Evolutionary conservation across 176 grass and related monocot genomes (phyloP).

Genomic region (Paspalum notatum): DNA sequence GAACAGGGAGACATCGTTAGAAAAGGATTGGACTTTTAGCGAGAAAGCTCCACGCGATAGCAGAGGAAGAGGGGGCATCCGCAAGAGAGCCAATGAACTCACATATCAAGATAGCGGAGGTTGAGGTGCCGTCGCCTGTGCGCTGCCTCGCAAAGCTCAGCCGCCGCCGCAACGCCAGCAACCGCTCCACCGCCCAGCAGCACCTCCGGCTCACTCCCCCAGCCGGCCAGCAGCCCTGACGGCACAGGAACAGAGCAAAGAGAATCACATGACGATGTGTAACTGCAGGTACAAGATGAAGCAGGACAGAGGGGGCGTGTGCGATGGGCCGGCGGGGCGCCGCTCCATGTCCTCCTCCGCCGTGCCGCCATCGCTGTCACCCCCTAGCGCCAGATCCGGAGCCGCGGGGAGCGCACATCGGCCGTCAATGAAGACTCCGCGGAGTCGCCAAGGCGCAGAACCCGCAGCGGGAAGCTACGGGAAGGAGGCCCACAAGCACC

Average conservation of each 20-base stretch:
- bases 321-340: slow-evolving; percentile 57
- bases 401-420: too few relatives aligned
- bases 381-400: too few relatives aligned
- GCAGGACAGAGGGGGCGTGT: too few relatives aligned
- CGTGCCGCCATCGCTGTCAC: not conserved
- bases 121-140: slow-evolving; percentile 76
- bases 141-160: slow-evolving; percentile 77
- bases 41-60: too few relatives aligned
- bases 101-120: slow-evolving; percentile 92
- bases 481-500: too few relatives aligned
- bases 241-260: not conserved
- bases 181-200: slow-evolving; percentile 65
- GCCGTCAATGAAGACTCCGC: too few relatives aligned
- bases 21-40: not conserved
- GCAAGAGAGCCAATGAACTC: not conserved
- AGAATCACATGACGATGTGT: not conserved
- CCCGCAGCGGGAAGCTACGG: too few relatives aligned
- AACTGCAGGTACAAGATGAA: too few relatives aligned
- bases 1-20: slow-evolving; percentile 42
- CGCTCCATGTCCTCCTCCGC: slow-evolving; percentile 69
- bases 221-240: too few relatives aligned
- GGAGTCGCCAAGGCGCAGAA: too few relatives aligned
- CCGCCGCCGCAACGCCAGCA: slow-evolving; percentile 69
- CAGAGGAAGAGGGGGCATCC: too few relatives aligned
- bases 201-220: slow-evolving; percentile 76